Evolutionary conservation across 2,329 filamentous ascomycete genomes (phyloP).

Genomic region (Exophiala alcalophila): DNA sequence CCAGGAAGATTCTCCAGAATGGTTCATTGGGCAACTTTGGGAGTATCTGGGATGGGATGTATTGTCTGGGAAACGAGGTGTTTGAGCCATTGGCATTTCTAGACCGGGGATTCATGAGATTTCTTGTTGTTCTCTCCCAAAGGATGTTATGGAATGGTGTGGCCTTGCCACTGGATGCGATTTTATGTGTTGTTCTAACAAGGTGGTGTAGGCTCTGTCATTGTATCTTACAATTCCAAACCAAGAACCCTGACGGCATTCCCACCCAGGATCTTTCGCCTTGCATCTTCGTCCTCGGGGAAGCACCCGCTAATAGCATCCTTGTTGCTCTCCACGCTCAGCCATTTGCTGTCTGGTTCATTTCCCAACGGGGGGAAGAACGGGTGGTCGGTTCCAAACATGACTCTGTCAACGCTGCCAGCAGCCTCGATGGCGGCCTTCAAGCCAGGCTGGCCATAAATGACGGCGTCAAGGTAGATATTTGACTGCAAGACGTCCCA

Average conservation of each 20-base stretch:
- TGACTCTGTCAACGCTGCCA: slow-evolving; percentile 36
- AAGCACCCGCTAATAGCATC: slow-evolving; percentile 43
- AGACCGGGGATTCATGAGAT: background rate
- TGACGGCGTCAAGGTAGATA: slow-evolving; percentile 75
- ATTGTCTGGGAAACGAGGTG: slow-evolving; percentile 31
- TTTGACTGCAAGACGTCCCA: slow-evolving; percentile 70
- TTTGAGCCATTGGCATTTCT: slow-evolving; percentile 5
- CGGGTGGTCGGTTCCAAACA: slow-evolving; percentile 47
- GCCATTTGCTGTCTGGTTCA: slow-evolving; percentile 39
- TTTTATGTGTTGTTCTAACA: background rate
- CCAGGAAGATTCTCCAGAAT: slow-evolving; percentile 44
- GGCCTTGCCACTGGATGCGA: background rate
- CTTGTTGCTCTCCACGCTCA: slow-evolving; percentile 48
- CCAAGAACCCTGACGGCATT: slow-evolving; percentile 46
- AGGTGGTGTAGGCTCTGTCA: background rate
- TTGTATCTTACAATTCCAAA: slow-evolving; percentile 30
- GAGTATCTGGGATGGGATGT: slow-evolving; percentile 57
- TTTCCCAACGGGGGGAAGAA: slow-evolving; percentile 43
- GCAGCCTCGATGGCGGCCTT: slow-evolving; percentile 75
- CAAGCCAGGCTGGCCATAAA: slow-evolving; percentile 55
- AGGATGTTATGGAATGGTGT: background rate
- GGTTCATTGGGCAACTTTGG: slow-evolving; percentile 59
- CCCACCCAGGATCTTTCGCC: slow-evolving; percentile 41
- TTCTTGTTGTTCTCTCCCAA: background rate
- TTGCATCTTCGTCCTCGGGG: slow-evolving; percentile 33